Conservation (phyloP, 139 green algal genomes). For the Chlorella sp. region DNA sequence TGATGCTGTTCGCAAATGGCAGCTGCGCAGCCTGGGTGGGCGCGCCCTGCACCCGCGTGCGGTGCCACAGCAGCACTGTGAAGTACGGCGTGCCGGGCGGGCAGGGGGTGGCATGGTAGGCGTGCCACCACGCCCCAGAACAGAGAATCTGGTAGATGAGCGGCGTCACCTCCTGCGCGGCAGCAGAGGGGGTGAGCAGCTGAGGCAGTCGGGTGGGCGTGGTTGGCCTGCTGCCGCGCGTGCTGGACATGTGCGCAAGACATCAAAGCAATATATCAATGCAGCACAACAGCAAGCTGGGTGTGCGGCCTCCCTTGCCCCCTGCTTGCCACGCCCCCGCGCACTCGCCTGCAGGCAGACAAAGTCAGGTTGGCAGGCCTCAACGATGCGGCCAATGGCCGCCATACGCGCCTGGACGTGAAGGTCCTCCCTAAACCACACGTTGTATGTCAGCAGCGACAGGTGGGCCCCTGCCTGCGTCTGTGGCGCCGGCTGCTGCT, state of each 20-base stretch:
- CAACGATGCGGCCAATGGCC: slow-evolving; percentile 55
- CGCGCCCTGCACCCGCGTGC: not conserved
- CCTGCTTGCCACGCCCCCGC: no score
- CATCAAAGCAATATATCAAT: no score
- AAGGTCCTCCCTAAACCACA: slow-evolving; percentile 74
- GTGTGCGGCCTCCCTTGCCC: not conserved
- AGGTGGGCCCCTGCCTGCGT: not conserved
- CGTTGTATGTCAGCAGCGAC: slow-evolving; percentile 58
- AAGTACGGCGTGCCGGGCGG: slow-evolving; percentile 60
- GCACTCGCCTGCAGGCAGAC: slow-evolving; percentile 53
- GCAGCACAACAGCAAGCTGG: not conserved
- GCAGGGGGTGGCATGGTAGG: slow-evolving; percentile 40
- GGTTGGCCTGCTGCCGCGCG: no score
- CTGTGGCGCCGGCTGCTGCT: not conserved
- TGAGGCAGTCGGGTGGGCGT: no score
- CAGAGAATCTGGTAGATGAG: slow-evolving; percentile 48
- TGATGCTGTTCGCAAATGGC: slow-evolving; percentile 56
- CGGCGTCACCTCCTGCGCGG: slow-evolving; percentile 66
- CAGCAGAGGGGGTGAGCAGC: no score
- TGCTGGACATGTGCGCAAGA: not conserved
- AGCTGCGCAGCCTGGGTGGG: not conserved
- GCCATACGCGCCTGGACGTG: slow-evolving; percentile 61
- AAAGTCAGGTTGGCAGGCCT: slow-evolving; percentile 53
- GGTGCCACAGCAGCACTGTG: slow-evolving; percentile 62
- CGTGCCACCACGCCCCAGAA: slow-evolving; percentile 50